Base-by-base conservation (phyloP, 768 basidiomycete species). In the Suillus cothurnatus region DNA sequence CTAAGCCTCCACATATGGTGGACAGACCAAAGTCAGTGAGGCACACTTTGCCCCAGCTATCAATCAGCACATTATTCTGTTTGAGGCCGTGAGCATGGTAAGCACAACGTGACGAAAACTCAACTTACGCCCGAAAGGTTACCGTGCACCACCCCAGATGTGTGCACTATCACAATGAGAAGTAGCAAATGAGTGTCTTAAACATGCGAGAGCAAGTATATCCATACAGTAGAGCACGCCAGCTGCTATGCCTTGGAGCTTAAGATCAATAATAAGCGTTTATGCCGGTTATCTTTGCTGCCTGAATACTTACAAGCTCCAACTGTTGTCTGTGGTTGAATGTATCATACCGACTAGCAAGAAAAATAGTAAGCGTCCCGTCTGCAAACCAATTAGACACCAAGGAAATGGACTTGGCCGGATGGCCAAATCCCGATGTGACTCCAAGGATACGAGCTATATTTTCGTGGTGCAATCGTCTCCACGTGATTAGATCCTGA, bases 21-120 rank as follows among this genome's bases (percentile, higher is more conserved):
- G 77, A 72, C 8, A 79, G 67, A 28, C 78, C 78, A 61, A 79
- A 79, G 61, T 79, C 75, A 23, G 76, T 69, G 28, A 79, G 67
- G 56, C 73, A 67, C 7, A 75, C 77, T 23, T 76, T 70, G 15
- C 68, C 68, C 6, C 67, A 57, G 66, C 78, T 77, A 50, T 75
- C 71, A 36, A 79, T 70, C 6, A 79, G 66, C 9, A 79, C 71
- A 50, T 78, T 79, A 1, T 70, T 68, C 78, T 79, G 61, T 58
- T 41, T 17, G 36, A 6, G 5, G 4, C 21, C 36, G 14, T 34
- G 21, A 17, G 36, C 14, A 39, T 23, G n/a, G 32, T 56, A 57
- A 7, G 12, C 8, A 49, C 23, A 62, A 7, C 26, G 23, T 31
- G 23, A 41, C 3, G 1, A 6, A 28, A 53, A 38, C 9, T 50